phyloP scores from a whole-genome alignment of 257 asterid species.

The Vinca minor region DNA sequence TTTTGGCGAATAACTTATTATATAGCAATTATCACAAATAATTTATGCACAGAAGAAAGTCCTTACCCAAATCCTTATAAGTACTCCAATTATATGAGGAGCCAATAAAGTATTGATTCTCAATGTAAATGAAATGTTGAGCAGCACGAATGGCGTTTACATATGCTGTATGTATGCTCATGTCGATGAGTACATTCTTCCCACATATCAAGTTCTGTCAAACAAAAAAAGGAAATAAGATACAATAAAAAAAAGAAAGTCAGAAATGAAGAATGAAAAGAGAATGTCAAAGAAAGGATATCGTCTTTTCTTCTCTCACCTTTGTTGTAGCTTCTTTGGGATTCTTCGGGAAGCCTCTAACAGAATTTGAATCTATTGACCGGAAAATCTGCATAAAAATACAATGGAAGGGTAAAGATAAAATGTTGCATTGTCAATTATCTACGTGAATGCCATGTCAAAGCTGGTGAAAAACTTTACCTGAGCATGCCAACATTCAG shows the following conservation, averaged over 20 bases:
- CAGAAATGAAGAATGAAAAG: conserved; percentile 6
- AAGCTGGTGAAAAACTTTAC: conserved; percentile 25
- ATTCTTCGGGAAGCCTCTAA: conserved; percentile 84
- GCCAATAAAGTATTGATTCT: conserved; percentile 96
- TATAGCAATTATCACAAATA: background rate
- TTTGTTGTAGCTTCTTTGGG: conserved; percentile 66
- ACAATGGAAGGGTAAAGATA: conserved; percentile 2
- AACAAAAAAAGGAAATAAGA: conserved; percentile 10
- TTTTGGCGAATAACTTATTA: too few relatives aligned
- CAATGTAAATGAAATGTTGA: conserved; percentile 87
- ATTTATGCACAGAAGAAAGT: conserved; percentile 2
- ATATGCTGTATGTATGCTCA: conserved; percentile 97
- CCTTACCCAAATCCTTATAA: conserved; percentile 70
- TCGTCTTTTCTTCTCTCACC: conserved; percentile 43
- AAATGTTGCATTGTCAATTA: background rate
- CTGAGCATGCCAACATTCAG: conserved; percentile 96
- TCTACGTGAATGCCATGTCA: background rate
- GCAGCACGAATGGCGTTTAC: conserved; percentile 92
- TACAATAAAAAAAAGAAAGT: too few relatives aligned
- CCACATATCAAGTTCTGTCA: conserved; percentile 86
- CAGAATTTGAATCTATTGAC: conserved; percentile 96
- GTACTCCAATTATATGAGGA: conserved; percentile 88
- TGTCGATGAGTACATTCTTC: conserved; percentile 88
- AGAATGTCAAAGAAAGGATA: background rate
- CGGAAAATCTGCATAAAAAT: conserved; percentile 61